A percentile compares a stretch with the other conserved stretches of the same genome.
Evolutionary conservation across 129 eudicot genomes (phyloP).

Genomic region (Saussurea involucrata): DNA sequence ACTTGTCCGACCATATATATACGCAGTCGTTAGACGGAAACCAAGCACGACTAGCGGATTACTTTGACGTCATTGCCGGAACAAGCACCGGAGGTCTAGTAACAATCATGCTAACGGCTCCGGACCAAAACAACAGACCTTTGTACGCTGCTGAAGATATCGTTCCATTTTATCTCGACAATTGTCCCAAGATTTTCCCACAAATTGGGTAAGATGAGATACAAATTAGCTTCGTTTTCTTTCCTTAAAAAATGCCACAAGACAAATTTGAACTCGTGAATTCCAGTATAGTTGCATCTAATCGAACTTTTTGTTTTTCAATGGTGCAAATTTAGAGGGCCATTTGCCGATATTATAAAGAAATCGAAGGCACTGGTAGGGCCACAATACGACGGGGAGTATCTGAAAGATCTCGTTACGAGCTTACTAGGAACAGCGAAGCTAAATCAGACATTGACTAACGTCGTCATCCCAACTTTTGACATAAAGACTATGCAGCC

Average conservation of each 20-base stretch:
- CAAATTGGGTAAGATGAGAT: conserved; percentile 31
- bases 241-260: not conserved
- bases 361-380: conserved; percentile 16
- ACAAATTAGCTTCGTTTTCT: not conserved
- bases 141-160: conserved; percentile 53
- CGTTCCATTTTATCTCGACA: conserved; percentile 36
- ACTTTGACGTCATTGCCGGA: conserved; percentile 53
- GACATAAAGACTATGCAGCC: conserved; percentile 64
- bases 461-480: conserved; percentile 48
- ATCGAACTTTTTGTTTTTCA: not conserved
- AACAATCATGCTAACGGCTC: conserved; percentile 50
- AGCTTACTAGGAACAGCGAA: conserved; percentile 16
- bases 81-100: conserved; percentile 66
- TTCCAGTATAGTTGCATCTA: not conserved
- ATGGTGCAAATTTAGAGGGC: conserved; percentile 29
- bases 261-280: not conserved
- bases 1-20: not conserved
- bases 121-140: conserved; percentile 39
- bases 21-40: conserved; percentile 44
- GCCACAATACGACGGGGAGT: conserved; percentile 47
- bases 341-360: conserved; percentile 25
- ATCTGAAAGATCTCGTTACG: conserved; percentile 24
- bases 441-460: conserved; percentile 48
- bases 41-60: conserved; percentile 44
- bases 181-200: conserved; percentile 52